Conservation (phyloP, 352 stramenopile species). For the Globisporangium lucens region DNA sequence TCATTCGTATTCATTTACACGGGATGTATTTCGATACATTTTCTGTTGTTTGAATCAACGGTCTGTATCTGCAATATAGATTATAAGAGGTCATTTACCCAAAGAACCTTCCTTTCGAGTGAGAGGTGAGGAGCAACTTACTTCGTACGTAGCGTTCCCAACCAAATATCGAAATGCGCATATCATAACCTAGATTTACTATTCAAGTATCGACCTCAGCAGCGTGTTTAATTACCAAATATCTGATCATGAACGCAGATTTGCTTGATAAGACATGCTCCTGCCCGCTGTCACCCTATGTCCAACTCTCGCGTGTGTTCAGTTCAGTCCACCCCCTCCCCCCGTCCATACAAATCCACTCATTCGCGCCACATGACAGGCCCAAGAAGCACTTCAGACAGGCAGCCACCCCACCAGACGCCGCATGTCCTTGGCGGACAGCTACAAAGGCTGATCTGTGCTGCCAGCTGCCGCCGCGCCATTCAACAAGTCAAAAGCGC, state of each 20-base stretch:
- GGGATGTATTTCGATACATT: not conserved
- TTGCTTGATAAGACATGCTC: not conserved
- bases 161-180: not conserved
- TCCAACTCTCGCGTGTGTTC: not conserved
- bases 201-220: not conserved
- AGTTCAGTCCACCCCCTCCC: slow-evolving; percentile 2
- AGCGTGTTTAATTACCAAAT: not conserved
- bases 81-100: not conserved
- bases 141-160: not conserved
- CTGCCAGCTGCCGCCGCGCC: not conserved
- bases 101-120: not conserved
- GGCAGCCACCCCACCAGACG: not conserved
- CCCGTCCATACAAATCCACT: slow-evolving; percentile 1
- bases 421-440: not conserved
- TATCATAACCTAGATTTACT: not conserved
- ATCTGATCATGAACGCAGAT: not conserved
- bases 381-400: no score
- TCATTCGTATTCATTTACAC: not conserved
- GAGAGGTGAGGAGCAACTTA: not conserved
- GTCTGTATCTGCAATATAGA: not conserved
- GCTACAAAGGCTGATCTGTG: not conserved
- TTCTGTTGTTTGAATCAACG: no score
- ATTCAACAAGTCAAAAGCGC: slow-evolving; percentile 1
- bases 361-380: slow-evolving; percentile 2
- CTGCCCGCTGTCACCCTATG: not conserved